Evolutionary conservation across 2,329 filamentous ascomycete species (phyloP), one percentile per base, ranked within the genome.

Genomic region (Phaeosphaeriaceae sp.): DNA sequence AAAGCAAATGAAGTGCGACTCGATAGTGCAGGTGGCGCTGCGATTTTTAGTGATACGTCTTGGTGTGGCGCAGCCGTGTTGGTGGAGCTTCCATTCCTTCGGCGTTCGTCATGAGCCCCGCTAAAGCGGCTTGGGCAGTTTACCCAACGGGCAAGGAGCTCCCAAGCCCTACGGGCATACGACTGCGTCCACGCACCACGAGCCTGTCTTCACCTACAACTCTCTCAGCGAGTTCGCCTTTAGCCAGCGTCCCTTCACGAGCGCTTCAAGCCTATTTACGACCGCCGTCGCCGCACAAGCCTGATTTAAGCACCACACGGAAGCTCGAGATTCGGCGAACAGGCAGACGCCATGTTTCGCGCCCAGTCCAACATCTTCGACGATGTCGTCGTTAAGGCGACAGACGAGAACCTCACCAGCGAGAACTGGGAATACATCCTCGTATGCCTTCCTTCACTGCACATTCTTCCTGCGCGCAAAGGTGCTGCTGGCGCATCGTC

Each of bases 341-440:
- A 62, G 56, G 52, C 67, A 65, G 56, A 56, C 59, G 71, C 44
- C 65, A 83, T 83, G 81, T 83, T 83, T 63, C 79, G 81, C 65
- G 77, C 79, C 31, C 79, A 89, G 78, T 85, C 87, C 75, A 90
- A 90, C 77, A 83, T 85, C 48, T 90, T 90, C 68, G 88, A 91
- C 77, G 88, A 91, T 71, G 86, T 86, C 67, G 86, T 91, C 77
- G 89, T 87, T 73, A 91, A 91, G 81, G 93, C 95, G 74, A 99
- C 95, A 56, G 95, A 99, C 80, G 95, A 99, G 85, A 99, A 97
- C 80, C 86, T 98, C 70, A 98, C 93, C 87, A 96, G 80, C 60
- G 84, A 86, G 79, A 90, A 91, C 76, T 91, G 89, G 89, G 89
- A 90, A 75, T 89, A 83, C 66, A 89, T 89, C 67, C 80, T 89